Percentiles rank a stretch among this genome's conserved stretches.
phyloP scores from a whole-genome alignment of 2,329 filamentous ascomycete species.

The Sporothrix dimorphospora region DNA sequence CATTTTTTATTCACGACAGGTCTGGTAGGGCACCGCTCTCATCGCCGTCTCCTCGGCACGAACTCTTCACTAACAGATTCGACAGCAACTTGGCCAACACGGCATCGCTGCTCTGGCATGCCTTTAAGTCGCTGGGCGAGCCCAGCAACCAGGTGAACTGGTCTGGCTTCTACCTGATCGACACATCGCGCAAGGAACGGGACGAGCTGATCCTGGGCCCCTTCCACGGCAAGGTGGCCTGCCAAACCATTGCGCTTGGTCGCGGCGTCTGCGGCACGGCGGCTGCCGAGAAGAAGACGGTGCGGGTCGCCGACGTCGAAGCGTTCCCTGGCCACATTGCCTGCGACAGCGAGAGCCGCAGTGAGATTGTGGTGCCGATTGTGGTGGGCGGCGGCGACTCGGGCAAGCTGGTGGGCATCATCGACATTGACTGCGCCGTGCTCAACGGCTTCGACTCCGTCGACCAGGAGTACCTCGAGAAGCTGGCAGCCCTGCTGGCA shows the following conservation, averaged over 20 bases:
- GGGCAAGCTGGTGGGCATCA: conserved; percentile 58
- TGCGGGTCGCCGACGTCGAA: conserved; percentile 72
- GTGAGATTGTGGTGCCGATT: conserved; percentile 82
- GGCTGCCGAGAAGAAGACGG: conserved; percentile 62
- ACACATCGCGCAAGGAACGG: conserved; percentile 40
- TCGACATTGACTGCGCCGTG: conserved; percentile 77
- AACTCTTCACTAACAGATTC: not conserved
- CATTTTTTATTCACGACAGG: not conserved
- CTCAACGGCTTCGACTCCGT: conserved; percentile 68
- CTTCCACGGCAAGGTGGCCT: conserved; percentile 80
- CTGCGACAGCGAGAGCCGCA: conserved; percentile 74
- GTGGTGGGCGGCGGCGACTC: conserved; percentile 39
- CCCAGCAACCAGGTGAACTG: conserved; percentile 75
- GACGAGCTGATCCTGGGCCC: conserved; percentile 72
- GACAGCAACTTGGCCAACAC: conserved; percentile 75
- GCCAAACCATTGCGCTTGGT: conserved; percentile 74
- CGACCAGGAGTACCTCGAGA: conserved; percentile 68
- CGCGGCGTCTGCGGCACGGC: conserved; percentile 76
- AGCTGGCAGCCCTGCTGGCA: conserved; percentile 63
- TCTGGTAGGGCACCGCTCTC: not conserved
- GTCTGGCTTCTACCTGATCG: conserved; percentile 76
- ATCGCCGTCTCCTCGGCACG: not conserved
- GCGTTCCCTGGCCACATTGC: conserved; percentile 79
- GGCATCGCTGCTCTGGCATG: conserved; percentile 78
- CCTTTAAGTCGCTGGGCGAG: conserved; percentile 69